These are phyloP conservation scores for Buxus sempervirens DNA, from an alignment of 164 flowering plant genomes.

Conservation along the genomic window DNA sequence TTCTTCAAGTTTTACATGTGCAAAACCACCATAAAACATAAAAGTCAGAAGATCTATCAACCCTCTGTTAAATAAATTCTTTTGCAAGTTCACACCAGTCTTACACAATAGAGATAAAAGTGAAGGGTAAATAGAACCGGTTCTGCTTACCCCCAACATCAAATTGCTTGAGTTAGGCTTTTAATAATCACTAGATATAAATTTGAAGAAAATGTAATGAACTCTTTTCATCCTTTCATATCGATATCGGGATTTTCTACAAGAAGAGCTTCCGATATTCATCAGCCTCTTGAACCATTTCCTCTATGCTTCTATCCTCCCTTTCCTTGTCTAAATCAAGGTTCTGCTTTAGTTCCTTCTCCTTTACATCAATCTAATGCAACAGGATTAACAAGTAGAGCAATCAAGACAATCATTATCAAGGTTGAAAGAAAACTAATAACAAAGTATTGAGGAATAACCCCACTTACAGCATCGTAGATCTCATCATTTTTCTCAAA, in stretches of 20 bases:
- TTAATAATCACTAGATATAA: neutral
- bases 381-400: constrained; percentile 4
- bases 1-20: no score
- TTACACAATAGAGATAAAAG: no score
- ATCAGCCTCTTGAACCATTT: constrained; percentile 77
- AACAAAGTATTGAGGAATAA: neutral
- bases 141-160: neutral
- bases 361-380: constrained; percentile 65
- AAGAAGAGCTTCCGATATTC: constrained; percentile 56
- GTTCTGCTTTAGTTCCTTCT: constrained; percentile 66
- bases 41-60: no score
- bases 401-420: neutral
- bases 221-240: neutral
- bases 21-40: no score
- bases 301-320: constrained; percentile 72
- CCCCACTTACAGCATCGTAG: constrained; percentile 75
- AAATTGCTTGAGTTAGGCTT: neutral
- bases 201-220: neutral
- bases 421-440: neutral
- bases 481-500: constrained; percentile 88
- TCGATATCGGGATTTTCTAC: neutral
- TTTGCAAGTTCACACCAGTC: no score
- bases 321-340: constrained; percentile 82
- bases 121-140: no score
- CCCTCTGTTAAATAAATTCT: no score